Base-by-base conservation (phyloP, 192 early-diverging fungal species). In the Fimicolochytrium jonesii region DNA sequence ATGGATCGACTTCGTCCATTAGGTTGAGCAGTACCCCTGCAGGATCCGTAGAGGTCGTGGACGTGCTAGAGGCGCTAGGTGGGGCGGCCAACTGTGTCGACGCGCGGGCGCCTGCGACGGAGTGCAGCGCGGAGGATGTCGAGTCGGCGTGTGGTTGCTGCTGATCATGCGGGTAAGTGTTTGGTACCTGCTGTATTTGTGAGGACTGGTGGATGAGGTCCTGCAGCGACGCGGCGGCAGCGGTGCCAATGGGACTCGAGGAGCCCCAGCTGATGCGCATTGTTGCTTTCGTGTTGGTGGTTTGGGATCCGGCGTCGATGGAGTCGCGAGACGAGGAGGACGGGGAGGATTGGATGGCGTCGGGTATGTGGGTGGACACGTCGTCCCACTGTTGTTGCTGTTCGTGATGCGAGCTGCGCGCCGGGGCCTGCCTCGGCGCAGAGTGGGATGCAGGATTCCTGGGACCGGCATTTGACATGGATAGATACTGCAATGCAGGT, bases 191-290 rank as follows among this genome's bases (percentile, higher is more conserved):
- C n/a, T n/a, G n/a, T n/a, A n/a, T n/a, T n/a, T n/a, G n/a, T n/a
- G n/a, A n/a, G n/a, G n/a, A n/a, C n/a, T n/a, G n/a, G n/a, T n/a
- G n/a, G n/a, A n/a, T n/a, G n/a, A n/a, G n/a, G n/a, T n/a, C n/a
- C n/a, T n/a, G n/a, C n/a, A n/a, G n/a, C n/a, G n/a, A n/a, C n/a
- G n/a, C n/a, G n/a, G 48, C 3, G 5, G 25, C 30, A 4, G 5
- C 30, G 26, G 48, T 4, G 30, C 23, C 4, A 50, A 15, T 28
- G 20, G 23, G 25, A 17, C 26, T 55, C 4, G n/a, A 30, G 32
- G 33, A 36, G 3, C 53, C 53, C 53, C 53, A 55, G 53, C 53
- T 55, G 6, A 55, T 34, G 53, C 53, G 53, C 53, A 55, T 55
- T 2, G 53, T 55, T 13, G 53, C 31, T n/a, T 30, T n/a, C 15